Percentiles rank a stretch among this genome's conserved stretches.
phyloP scores from a whole-genome alignment of 805 yeast species.

The Candida taoyuanica region DNA sequence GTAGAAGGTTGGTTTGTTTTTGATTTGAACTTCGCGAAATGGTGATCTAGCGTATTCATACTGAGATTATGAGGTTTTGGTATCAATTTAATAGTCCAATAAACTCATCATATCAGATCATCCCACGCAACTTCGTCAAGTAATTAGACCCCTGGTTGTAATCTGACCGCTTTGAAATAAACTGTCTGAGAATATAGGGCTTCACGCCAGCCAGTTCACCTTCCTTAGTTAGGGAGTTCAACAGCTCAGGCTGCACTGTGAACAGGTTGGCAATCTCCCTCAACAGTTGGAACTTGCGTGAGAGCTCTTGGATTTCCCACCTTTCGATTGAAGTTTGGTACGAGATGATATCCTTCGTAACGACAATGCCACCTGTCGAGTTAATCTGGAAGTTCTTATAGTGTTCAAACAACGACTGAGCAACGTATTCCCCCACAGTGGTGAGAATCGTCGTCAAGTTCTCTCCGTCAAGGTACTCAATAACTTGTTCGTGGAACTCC shows the following conservation, averaged over 20 bases:
- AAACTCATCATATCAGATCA: no score
- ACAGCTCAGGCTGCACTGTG: constrained; percentile 76
- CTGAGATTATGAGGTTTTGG: no score
- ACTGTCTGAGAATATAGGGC: constrained; percentile 57
- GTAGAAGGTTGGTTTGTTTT: no score
- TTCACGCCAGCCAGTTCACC: constrained; percentile 69
- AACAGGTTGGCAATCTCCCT: constrained; percentile 81
- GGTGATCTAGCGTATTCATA: no score
- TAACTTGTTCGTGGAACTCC: constrained; percentile 37
- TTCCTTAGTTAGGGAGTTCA: constrained; percentile 74
- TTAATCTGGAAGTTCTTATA: constrained; percentile 71
- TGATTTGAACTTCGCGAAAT: no score
- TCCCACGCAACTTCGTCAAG: constrained; percentile 23
- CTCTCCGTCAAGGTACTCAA: constrained; percentile 35
- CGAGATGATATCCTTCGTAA: constrained; percentile 77
- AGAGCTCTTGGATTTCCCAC: constrained; percentile 59
- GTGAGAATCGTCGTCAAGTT: constrained; percentile 49
- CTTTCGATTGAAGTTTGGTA: constrained; percentile 64
- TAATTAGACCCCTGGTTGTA: constrained; percentile 44
- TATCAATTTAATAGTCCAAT: no score
- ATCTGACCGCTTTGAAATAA: constrained; percentile 66
- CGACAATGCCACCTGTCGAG: constrained; percentile 75
- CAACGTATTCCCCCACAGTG: constrained; percentile 54
- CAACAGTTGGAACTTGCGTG: constrained; percentile 62
- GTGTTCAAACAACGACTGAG: constrained; percentile 61